A percentile compares a stretch with the other conserved stretches of the same genome.
phyloP scores from a whole-genome alignment of 305 asterid species.

The Fraxinus nigra region DNA sequence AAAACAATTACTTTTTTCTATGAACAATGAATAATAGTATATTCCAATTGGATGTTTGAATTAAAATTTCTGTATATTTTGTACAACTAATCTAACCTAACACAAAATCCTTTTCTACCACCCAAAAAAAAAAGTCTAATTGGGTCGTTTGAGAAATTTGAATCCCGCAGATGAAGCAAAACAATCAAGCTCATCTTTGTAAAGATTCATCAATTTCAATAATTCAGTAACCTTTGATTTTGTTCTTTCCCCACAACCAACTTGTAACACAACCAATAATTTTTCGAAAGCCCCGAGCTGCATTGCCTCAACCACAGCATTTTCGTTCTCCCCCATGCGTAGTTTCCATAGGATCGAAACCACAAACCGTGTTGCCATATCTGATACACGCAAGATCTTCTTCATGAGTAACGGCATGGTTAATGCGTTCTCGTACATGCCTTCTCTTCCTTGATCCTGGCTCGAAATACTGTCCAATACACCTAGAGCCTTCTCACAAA shows the following conservation, averaged over 20 bases:
- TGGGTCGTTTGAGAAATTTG: constrained; percentile 52
- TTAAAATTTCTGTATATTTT: background rate
- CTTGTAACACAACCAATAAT: constrained; percentile 71
- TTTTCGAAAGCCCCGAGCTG: constrained; percentile 75
- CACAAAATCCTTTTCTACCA: background rate
- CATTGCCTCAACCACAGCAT: constrained; percentile 50
- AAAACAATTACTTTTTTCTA: background rate
- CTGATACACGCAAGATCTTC: constrained; percentile 65
- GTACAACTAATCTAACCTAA: background rate
- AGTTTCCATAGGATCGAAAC: constrained; percentile 65
- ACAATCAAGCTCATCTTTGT: constrained; percentile 57
- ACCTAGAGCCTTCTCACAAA: constrained; percentile 51
- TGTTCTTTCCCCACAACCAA: constrained; percentile 56
- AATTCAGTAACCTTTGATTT: constrained; percentile 72
- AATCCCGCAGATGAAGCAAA: constrained; percentile 61
- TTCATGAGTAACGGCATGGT: constrained; percentile 63
- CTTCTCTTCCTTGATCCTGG: constrained; percentile 44
- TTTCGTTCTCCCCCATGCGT: constrained; percentile 39
- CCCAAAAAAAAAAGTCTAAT: constrained; percentile 25
- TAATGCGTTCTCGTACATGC: constrained; percentile 41
- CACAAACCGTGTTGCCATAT: constrained; percentile 48
- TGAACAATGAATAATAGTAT: background rate
- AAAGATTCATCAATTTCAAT: constrained; percentile 66
- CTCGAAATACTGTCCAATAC: constrained; percentile 51
- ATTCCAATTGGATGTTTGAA: background rate